Conservation (phyloP, 2,329 filamentous ascomycete genomes). For the Mariannaea sp. region DNA sequence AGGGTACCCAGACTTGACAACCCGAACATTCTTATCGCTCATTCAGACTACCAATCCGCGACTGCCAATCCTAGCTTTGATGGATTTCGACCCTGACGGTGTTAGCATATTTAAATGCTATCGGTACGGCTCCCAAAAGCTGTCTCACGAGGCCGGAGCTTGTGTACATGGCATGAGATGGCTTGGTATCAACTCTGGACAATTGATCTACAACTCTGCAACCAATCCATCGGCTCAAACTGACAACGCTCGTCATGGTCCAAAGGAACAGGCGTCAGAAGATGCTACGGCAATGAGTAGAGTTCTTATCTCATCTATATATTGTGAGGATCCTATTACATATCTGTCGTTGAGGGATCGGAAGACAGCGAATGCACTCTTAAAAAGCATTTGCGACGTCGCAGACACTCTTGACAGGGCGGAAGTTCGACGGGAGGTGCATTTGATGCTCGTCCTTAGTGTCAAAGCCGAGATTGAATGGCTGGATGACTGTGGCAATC, state of each 20-base stretch:
- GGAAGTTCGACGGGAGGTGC: constrained; percentile 61
- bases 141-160: constrained; percentile 62
- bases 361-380: constrained; percentile 57
- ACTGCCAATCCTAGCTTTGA: constrained; percentile 65
- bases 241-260: neutral
- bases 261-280: constrained; percentile 17
- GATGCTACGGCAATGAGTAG: neutral
- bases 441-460: constrained; percentile 74
- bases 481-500: constrained; percentile 60
- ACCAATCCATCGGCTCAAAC: neutral
- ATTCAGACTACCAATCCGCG: constrained; percentile 53
- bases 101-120: constrained; percentile 76
- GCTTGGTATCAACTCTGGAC: constrained; percentile 63
- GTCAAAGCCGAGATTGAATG: constrained; percentile 79
- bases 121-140: constrained; percentile 67
- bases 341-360: constrained; percentile 62
- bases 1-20: constrained; percentile 79
- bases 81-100: constrained; percentile 80
- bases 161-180: constrained; percentile 60
- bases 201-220: constrained; percentile 41
- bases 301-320: constrained; percentile 34
- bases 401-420: constrained; percentile 40
- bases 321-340: constrained; percentile 38
- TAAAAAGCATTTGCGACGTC: constrained; percentile 49
- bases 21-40: constrained; percentile 65